Percentiles rank a stretch among this genome's conserved stretches.
Evolutionary conservation across 148 eudicot genomes (phyloP).

Genomic region (Dysphania ambrosioides): DNA sequence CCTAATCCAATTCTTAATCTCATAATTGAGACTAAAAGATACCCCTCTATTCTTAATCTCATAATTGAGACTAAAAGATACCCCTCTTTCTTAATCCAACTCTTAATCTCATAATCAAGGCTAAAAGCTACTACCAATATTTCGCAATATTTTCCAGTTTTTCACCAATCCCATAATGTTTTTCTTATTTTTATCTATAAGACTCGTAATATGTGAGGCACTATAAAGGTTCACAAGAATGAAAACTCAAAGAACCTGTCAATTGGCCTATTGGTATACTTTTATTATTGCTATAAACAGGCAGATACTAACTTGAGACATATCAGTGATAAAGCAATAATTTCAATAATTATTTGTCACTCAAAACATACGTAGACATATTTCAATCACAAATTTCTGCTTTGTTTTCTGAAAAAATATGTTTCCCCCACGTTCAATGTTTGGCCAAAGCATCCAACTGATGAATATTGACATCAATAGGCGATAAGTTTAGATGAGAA

Average conservation of each 20-base stretch:
- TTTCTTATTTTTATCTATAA: too few species aligned
- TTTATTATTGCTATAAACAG: neutral
- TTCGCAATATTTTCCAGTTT: neutral
- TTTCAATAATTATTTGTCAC: neutral
- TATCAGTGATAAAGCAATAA: conserved; percentile 1
- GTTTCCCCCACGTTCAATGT: neutral
- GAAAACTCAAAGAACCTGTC: neutral
- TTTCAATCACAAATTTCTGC: neutral
- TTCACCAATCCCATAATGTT: neutral
- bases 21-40: neutral
- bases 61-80: neutral
- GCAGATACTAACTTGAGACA: neutral
- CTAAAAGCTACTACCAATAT: neutral
- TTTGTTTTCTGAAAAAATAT: neutral
- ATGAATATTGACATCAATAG: neutral
- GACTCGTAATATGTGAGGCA: too few species aligned
- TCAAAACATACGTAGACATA: neutral
- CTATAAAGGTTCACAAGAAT: neutral
- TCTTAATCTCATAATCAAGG: neutral
- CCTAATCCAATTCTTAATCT: too few species aligned
- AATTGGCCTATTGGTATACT: neutral
- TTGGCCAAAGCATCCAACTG: neutral
- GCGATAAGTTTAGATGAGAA: neutral
- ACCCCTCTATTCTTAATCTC: too few species aligned
- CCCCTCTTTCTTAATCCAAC: too few species aligned